Evolutionary conservation across 2,329 filamentous ascomycete genomes (phyloP), one percentile per base, ranked within the genome.

Genomic region (Sporothrix curviconia): DNA sequence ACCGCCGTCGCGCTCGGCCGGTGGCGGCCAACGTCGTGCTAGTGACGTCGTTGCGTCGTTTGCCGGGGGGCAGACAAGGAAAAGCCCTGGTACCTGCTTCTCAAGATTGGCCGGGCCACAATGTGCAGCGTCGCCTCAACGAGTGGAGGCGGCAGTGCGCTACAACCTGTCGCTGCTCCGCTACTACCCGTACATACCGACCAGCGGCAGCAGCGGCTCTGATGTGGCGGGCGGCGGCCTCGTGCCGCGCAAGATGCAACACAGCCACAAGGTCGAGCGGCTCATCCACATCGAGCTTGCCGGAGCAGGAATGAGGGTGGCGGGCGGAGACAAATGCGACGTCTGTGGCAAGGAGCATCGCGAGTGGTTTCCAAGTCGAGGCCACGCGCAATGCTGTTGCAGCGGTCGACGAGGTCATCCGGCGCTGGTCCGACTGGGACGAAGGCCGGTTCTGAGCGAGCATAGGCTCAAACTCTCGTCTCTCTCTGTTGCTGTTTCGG

Each of bases 331-430:
- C 17, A 81, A 81, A 54, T 99, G 94, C 66, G 77, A 78, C 4
- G 80, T 84, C 1, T 99, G 94, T 68, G 91, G 91, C 2, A 85
- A 85, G 66, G 86, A 90, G 65, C 94, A 99, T 71, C 78, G 86
- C 54, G 94, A 99, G 74, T 99, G 92, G 92, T 99, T 99, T 69
- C 89, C n/a, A 95, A 72, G 85, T 96, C 1, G 84, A 89, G 61
- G 89, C 89, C 0, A 85, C 77, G 22, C 81, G 85, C 62, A 79
- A 85, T 28, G 89, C 86, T 0, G 78, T 97, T 3, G 82, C 78
- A 60, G 78, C 81, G 74, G 76, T 83, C 75, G 75, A 83, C 62
- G 77, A 88, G 63, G 83, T 85, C 60, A 80, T 91, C 22, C 64
- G 85, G 67, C 75, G 90, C 63, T 99, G 94, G 94, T 85, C 92